A percentile compares a stretch with the other conserved stretches of the same genome.
phyloP scores from a whole-genome alignment of 345 rosid species.

The Dipteronia dyeriana region DNA sequence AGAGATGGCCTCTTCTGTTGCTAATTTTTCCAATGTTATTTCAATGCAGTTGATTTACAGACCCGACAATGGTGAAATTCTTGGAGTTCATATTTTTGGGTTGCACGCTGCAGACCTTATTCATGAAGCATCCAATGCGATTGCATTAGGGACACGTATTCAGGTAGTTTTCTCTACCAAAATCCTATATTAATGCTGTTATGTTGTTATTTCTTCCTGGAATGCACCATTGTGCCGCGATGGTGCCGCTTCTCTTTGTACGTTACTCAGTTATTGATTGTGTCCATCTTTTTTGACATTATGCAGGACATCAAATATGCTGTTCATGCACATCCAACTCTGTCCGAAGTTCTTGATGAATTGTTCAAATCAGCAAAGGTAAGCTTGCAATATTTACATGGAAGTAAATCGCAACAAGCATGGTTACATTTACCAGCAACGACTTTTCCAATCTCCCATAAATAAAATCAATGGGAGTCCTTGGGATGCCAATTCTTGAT shows the following conservation, averaged over 20 bases:
- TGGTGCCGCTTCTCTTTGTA: background rate
- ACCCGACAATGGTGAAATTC: slow-evolving; percentile 94
- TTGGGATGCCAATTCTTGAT: background rate
- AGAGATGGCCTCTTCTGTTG: background rate
- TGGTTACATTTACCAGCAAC: no score
- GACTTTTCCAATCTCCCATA: background rate
- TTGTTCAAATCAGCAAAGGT: slow-evolving; percentile 97
- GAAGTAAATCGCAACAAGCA: background rate
- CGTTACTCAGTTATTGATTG: background rate
- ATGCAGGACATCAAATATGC: slow-evolving; percentile 88
- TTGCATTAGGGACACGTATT: slow-evolving; percentile 83
- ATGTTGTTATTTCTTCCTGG: background rate
- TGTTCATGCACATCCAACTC: slow-evolving; percentile 98
- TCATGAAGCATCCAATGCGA: slow-evolving; percentile 99
- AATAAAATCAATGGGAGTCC: no score
- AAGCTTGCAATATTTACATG: slow-evolving; percentile 19
- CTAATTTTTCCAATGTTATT: slow-evolving; percentile 16
- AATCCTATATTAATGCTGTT: background rate
- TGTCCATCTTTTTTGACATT: slow-evolving; percentile 7
- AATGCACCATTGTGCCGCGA: no score
- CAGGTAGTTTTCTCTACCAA: slow-evolving; percentile 46
- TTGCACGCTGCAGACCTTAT: slow-evolving; percentile 99
- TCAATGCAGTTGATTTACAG: slow-evolving; percentile 85
- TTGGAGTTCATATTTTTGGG: slow-evolving; percentile 97
- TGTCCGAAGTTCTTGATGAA: slow-evolving; percentile 97